These are phyloP conservation scores for Clonostachys rhizophaga DNA, from an alignment of 2,329 filamentous ascomycete genomes.

Conservation along the genomic window DNA sequence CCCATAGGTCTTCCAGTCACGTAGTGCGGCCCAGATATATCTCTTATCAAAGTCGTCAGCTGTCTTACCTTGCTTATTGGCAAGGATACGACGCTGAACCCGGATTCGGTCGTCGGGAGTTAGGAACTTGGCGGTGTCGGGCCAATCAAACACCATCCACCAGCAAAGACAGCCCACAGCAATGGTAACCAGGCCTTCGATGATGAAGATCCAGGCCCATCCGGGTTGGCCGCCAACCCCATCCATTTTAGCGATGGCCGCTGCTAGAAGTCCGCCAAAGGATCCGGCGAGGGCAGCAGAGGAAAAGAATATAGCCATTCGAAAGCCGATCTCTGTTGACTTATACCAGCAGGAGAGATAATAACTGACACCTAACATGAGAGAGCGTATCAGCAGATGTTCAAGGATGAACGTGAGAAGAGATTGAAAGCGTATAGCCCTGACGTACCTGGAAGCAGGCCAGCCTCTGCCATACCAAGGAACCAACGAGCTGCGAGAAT, in stretches of 20 bases:
- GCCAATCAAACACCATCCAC: constrained; percentile 76
- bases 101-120: constrained; percentile 65
- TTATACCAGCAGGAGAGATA: constrained; percentile 79
- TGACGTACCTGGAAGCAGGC: constrained; percentile 48
- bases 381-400: too few relatives aligned
- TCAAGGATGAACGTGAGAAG: too few relatives aligned
- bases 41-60: constrained; percentile 72
- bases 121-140: constrained; percentile 72
- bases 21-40: constrained; percentile 68
- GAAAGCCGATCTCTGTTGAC: constrained; percentile 56
- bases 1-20: constrained; percentile 74
- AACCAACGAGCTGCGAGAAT: constrained; percentile 46
- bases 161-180: constrained; percentile 62
- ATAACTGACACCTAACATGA: constrained; percentile 42
- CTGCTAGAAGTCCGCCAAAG: constrained; percentile 69
- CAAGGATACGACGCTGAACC: constrained; percentile 67
- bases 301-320: constrained; percentile 73
- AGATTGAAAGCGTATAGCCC: too few relatives aligned
- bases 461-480: constrained; percentile 63
- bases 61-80: constrained; percentile 57
- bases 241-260: constrained; percentile 65
- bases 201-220: constrained; percentile 64
- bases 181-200: constrained; percentile 67
- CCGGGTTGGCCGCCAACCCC: constrained; percentile 54
- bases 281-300: constrained; percentile 76